Conservation (phyloP, 1,284 basidiomycete genomes). For the Kwoniella shivajii region DNA sequence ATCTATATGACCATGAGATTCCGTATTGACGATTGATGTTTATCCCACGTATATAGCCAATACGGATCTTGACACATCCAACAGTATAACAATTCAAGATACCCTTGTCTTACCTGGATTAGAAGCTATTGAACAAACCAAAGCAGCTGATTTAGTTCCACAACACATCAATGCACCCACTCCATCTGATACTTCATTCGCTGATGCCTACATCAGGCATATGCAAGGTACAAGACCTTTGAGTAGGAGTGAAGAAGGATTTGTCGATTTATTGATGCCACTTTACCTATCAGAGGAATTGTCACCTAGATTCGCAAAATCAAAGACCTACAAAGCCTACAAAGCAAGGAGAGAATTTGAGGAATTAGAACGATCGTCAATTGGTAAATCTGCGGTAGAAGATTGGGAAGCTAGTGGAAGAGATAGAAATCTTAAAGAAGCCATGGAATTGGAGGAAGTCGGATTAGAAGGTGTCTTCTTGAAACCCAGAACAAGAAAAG, state of each 20-base stretch:
- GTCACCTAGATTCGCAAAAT: conserved; percentile 47
- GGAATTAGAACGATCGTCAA: conserved; percentile 22
- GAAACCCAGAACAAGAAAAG: conserved; percentile 39
- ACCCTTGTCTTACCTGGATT: conserved; percentile 19
- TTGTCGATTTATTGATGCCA: conserved; percentile 48
- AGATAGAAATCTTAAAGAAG: conserved; percentile 39
- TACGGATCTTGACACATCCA: conserved; percentile 24
- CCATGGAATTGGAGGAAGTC: conserved; percentile 29
- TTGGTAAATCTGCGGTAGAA: conserved; percentile 27
- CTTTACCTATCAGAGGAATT: conserved; percentile 52
- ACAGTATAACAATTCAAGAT: conserved; percentile 2
- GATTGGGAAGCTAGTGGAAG: conserved; percentile 45
- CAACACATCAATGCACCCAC: conserved; percentile 29
- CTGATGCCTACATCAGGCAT: conserved; percentile 33
- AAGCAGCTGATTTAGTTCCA: conserved; percentile 13
- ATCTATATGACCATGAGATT: neutral
- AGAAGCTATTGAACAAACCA: neutral
- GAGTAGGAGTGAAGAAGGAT: conserved; percentile 1
- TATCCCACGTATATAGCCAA: conserved; percentile 6
- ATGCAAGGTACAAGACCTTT: conserved; percentile 12
- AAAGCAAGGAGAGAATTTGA: conserved; percentile 35
- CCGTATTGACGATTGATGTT: neutral
- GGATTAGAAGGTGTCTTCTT: conserved; percentile 44
- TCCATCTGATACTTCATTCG: conserved; percentile 23
- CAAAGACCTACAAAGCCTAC: conserved; percentile 42